phyloP scores from a whole-genome alignment of 2,329 filamentous ascomycete species.

The Pyrenophora seminiperda region DNA sequence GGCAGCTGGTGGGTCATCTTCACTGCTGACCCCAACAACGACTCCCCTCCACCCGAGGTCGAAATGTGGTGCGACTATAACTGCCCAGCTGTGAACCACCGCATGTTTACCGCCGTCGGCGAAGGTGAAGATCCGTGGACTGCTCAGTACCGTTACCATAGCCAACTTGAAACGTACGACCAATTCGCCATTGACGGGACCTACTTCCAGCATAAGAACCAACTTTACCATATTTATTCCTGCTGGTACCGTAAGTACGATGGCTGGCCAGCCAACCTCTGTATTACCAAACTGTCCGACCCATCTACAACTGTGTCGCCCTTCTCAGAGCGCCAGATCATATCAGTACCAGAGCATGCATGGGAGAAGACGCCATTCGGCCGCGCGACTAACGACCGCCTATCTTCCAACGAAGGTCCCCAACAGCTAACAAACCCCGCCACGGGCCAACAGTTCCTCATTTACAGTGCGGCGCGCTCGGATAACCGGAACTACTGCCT shows the following conservation, averaged over 20 bases:
- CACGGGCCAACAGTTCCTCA: conserved; percentile 56
- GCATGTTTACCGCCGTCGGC: conserved; percentile 58
- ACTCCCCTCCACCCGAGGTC: conserved; percentile 53
- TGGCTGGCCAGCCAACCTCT: conserved; percentile 59
- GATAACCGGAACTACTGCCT: conserved; percentile 61
- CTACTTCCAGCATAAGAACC: conserved; percentile 53
- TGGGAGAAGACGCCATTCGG: conserved; percentile 61
- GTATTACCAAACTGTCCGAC: conserved; percentile 57
- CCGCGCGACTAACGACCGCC: conserved; percentile 52
- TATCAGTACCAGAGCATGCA: conserved; percentile 54
- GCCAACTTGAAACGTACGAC: conserved; percentile 56
- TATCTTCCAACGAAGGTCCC: conserved; percentile 58
- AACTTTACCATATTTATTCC: conserved; percentile 48
- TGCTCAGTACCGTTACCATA: conserved; percentile 52
- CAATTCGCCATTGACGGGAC: conserved; percentile 62
- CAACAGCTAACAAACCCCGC: conserved; percentile 56
- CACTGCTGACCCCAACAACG: conserved; percentile 56
- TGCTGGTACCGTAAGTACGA: conserved; percentile 53
- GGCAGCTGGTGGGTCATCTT: conserved; percentile 59
- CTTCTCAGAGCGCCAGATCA: conserved; percentile 54
- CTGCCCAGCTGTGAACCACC: conserved; percentile 58
- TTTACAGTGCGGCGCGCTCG: conserved; percentile 57
- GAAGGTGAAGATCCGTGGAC: conserved; percentile 53
- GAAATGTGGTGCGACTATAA: conserved; percentile 57
- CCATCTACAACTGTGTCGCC: conserved; percentile 56